phyloP scores from a whole-genome alignment of 345 rosid genomes.

The Pistacia integerrima region DNA sequence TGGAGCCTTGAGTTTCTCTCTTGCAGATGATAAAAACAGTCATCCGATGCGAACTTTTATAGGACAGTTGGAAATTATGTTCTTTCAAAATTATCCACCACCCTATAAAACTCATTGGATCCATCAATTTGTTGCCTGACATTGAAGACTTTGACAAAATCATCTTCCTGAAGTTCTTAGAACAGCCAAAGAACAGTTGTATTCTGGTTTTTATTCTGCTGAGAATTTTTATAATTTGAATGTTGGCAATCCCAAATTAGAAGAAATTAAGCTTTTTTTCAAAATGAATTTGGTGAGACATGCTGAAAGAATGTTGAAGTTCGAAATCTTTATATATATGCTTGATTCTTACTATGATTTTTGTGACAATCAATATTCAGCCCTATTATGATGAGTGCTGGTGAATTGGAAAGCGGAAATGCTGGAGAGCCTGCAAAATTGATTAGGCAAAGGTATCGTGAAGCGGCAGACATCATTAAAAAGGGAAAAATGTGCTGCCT shows the following conservation, averaged over 20 bases:
- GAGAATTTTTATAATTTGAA: neutral
- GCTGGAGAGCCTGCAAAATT: conserved; percentile 66
- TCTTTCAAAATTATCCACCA: neutral
- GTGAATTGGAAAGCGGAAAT: conserved; percentile 61
- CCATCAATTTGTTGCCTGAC: neutral
- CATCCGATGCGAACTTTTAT: neutral
- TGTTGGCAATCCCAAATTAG: neutral
- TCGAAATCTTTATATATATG: neutral
- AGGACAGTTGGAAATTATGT: neutral
- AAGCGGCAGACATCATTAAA: conserved; percentile 50
- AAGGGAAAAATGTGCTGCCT: conserved; percentile 63
- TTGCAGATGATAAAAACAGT: no score
- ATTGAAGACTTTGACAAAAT: neutral
- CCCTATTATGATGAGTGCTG: conserved; percentile 62
- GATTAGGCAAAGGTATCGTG: conserved; percentile 55
- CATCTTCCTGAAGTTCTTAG: neutral
- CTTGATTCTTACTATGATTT: neutral
- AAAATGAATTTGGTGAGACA: neutral
- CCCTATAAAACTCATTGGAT: neutral
- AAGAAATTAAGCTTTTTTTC: neutral
- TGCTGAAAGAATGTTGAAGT: neutral
- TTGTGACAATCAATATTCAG: conserved; percentile 24
- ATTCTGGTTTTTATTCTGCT: neutral
- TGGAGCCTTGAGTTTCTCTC: neutral
- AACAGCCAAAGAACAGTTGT: neutral